phyloP scores from a whole-genome alignment of 805 yeast genomes.

The Vanderwaltozyma tropicalis region DNA sequence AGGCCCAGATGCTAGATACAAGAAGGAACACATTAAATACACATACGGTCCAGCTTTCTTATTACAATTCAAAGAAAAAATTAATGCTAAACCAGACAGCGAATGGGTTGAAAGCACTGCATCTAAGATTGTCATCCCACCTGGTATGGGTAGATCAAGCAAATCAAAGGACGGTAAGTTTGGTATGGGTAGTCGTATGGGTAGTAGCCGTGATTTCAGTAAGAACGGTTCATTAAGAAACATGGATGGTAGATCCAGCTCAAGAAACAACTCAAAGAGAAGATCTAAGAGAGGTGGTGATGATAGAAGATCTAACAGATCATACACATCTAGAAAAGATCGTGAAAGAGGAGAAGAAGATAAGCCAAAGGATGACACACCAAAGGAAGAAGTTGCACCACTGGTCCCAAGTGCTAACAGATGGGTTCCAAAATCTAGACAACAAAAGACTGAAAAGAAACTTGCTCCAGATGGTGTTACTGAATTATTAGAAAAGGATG shows the following conservation, averaged over 20 bases:
- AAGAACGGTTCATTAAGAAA: conserved; percentile 29
- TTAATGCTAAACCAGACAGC: conserved; percentile 50
- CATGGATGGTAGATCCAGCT: conserved; percentile 44
- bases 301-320: conserved; percentile 29
- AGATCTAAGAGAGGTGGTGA: conserved; percentile 40
- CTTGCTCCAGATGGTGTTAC: conserved; percentile 74
- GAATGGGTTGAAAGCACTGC: conserved; percentile 36
- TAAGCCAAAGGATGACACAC: conserved; percentile 35
- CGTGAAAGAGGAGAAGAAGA: conserved; percentile 35
- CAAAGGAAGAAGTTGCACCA: conserved; percentile 69
- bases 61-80: conserved; percentile 57
- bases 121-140: conserved; percentile 27
- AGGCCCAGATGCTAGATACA: conserved; percentile 40
- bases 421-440: conserved; percentile 83
- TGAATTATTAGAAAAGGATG: conserved; percentile 53
- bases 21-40: conserved; percentile 25
- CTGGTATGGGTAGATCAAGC: conserved; percentile 21
- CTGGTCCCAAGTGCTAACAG: conserved; percentile 75
- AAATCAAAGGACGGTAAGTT: conserved; percentile 27
- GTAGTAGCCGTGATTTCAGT: conserved; percentile 32
- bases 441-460: conserved; percentile 46
- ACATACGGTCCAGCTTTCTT: conserved; percentile 77
- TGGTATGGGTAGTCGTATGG: conserved; percentile 21
- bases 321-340: conserved; percentile 31
- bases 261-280: conserved; percentile 55